phyloP scores from a whole-genome alignment of 352 stramenopile genomes.

The Pythium aquatile region DNA sequence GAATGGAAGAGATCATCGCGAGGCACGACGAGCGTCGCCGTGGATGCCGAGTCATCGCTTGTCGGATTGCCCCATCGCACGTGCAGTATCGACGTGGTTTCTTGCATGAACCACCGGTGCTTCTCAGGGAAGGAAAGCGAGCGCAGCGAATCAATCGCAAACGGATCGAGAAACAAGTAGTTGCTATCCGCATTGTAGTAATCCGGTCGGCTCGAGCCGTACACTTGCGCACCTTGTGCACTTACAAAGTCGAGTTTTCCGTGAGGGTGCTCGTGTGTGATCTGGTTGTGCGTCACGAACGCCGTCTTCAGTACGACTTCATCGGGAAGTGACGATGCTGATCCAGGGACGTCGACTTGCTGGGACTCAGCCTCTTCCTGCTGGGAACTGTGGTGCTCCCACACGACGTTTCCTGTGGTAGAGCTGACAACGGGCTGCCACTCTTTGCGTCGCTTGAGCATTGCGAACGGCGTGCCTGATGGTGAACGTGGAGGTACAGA shows the following conservation, averaged over 20 bases:
- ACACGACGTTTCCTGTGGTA: conserved; percentile 34
- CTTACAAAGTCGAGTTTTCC: conserved; percentile 26
- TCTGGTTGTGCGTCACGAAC: conserved; percentile 38
- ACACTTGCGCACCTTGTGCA: conserved; percentile 36
- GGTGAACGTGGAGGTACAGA: conserved; percentile 8
- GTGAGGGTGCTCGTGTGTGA: conserved; percentile 24
- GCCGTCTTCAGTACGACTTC: conserved; percentile 35
- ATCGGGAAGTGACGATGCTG: conserved; percentile 14
- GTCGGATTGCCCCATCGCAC: conserved; percentile 34
- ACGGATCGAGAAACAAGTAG: conserved; percentile 28
- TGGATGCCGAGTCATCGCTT: background rate
- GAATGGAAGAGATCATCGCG: conserved; percentile 41
- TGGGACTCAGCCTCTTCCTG: background rate
- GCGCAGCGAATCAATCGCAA: conserved; percentile 37
- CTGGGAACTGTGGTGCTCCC: conserved; percentile 21
- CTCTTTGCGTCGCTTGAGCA: conserved; percentile 40
- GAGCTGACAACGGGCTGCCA: conserved; percentile 32
- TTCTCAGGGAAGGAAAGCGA: conserved; percentile 47
- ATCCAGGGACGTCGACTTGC: background rate
- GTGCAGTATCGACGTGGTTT: conserved; percentile 42
- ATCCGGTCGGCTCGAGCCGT: conserved; percentile 23
- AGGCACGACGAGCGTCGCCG: conserved; percentile 30
- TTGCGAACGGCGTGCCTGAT: conserved; percentile 15
- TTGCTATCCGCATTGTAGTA: conserved; percentile 18
- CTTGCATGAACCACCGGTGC: conserved; percentile 57